phyloP scores from a whole-genome alignment of 2,329 filamentous ascomycete genomes.

The Hypoxylon sp. region DNA sequence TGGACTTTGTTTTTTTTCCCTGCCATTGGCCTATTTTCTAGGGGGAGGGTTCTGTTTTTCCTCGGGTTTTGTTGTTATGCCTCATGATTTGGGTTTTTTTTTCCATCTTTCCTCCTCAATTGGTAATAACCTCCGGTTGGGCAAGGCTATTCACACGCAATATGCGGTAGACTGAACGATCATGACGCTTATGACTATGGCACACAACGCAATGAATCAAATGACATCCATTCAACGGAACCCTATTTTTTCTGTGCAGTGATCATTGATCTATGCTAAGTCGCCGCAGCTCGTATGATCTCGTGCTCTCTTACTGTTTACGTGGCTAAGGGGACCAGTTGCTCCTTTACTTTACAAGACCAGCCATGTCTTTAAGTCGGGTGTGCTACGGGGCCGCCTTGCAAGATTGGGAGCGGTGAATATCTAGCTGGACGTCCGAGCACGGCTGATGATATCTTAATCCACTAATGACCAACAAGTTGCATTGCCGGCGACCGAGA shows the following conservation, averaged over 20 bases:
- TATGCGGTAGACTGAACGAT: conserved; percentile 40
- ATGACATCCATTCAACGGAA: conserved; percentile 28
- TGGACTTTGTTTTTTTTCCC: conserved; percentile 24
- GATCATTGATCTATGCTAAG: conserved; percentile 5
- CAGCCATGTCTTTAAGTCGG: conserved; percentile 14
- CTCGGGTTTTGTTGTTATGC: conserved; percentile 28
- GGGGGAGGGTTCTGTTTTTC: conserved; percentile 11
- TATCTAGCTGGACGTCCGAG: conserved; percentile 19
- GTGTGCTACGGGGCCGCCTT: conserved; percentile 15
- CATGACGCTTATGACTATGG: conserved; percentile 42
- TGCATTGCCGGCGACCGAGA: conserved; percentile 12
- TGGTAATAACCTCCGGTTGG: conserved; percentile 38
- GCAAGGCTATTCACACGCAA: conserved; percentile 30
- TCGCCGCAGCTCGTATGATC: conserved; percentile 17
- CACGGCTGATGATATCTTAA: conserved; percentile 25
- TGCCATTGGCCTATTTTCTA: conserved; percentile 22
- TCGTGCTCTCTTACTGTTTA: conserved; percentile 26
- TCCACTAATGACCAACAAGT: conserved; percentile 18
- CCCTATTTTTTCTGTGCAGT: not conserved
- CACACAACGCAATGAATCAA: conserved; percentile 45
- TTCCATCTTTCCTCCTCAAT: conserved; percentile 34
- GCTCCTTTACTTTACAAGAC: conserved; percentile 21
- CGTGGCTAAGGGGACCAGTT: conserved; percentile 25
- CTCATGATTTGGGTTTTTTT: conserved; percentile 30
- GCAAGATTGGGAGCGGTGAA: conserved; percentile 27